Percentiles rank a stretch among this genome's conserved stretches.
phyloP scores from a whole-genome alignment of 345 rosid species.

The Citropsis articulata region DNA sequence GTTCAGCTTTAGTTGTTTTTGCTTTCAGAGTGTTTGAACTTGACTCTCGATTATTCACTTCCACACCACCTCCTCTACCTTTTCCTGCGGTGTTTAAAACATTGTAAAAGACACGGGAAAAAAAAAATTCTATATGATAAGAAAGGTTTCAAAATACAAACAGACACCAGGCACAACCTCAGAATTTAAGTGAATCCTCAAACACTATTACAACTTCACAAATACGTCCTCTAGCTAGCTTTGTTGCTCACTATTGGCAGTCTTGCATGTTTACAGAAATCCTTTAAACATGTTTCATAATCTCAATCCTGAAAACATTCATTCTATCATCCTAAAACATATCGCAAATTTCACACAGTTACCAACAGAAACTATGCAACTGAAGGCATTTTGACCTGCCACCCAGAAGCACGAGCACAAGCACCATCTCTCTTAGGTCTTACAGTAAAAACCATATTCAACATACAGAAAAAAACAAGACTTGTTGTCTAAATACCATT shows the following conservation, averaged over 20 bases:
- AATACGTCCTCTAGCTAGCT: neutral
- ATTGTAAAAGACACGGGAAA: neutral
- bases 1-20: slow-evolving; percentile 67
- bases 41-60: slow-evolving; percentile 31
- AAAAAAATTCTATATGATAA: neutral
- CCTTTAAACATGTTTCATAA: too few species aligned
- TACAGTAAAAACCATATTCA: too few species aligned
- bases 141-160: neutral
- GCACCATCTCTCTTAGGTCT: too few species aligned
- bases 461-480: neutral
- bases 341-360: too few species aligned
- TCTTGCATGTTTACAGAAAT: neutral
- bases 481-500: neutral
- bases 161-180: neutral
- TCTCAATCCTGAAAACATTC: too few species aligned
- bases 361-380: too few species aligned
- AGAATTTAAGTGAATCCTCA: neutral
- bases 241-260: neutral
- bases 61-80: slow-evolving; percentile 21
- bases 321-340: too few species aligned
- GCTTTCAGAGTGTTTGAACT: slow-evolving; percentile 42
- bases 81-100: slow-evolving; percentile 37
- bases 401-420: too few species aligned
- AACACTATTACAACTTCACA: neutral
- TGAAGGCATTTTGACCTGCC: too few species aligned